A percentile compares a stretch with the other conserved stretches of the same genome.
These are phyloP conservation scores for Rhodotorula paludigena DNA, from an alignment of 768 basidiomycete species.

Conservation along the genomic window DNA sequence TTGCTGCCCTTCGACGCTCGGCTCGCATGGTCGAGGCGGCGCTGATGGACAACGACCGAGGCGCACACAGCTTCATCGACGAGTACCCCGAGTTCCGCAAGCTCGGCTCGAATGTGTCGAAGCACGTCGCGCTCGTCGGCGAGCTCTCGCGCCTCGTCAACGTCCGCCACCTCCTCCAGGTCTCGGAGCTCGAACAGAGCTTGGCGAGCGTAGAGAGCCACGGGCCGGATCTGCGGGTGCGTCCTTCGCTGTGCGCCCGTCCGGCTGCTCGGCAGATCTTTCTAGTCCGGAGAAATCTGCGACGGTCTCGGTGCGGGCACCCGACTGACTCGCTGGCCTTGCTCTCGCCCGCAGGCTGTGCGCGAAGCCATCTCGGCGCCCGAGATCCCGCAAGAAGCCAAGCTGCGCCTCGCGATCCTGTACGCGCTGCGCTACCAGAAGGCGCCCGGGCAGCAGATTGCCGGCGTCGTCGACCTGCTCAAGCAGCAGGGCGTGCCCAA, in stretches of 20 bases:
- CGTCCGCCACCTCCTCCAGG: slow-evolving; percentile 74
- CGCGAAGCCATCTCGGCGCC: slow-evolving; percentile 69
- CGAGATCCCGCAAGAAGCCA: slow-evolving; percentile 67
- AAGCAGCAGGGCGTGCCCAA: slow-evolving; percentile 47
- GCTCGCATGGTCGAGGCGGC: background rate
- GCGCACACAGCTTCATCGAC: slow-evolving; percentile 57
- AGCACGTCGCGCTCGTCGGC: slow-evolving; percentile 94
- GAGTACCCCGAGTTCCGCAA: slow-evolving; percentile 97
- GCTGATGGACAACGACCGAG: background rate
- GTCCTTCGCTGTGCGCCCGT: slow-evolving; percentile 32
- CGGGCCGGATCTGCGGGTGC: slow-evolving; percentile 71
- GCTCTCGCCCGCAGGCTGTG: slow-evolving; percentile 58
- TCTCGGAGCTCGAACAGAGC: slow-evolving; percentile 94
- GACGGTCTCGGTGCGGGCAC: too few relatives aligned
- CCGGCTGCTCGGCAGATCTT: background rate
- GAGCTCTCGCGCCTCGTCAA: slow-evolving; percentile 88
- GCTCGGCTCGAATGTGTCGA: slow-evolving; percentile 95
- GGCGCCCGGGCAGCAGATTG: slow-evolving; percentile 72
- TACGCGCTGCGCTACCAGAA: slow-evolving; percentile 95
- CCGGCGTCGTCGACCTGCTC: slow-evolving; percentile 52
- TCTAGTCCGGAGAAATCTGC: background rate
- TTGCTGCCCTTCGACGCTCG: background rate
- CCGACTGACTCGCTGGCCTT: too few relatives aligned
- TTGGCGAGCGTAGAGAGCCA: slow-evolving; percentile 81
- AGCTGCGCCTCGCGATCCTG: slow-evolving; percentile 81